Evolutionary conservation across 1,139 yeast species (phyloP).

Genomic region (Kurtzmaniella quercitrusa): DNA sequence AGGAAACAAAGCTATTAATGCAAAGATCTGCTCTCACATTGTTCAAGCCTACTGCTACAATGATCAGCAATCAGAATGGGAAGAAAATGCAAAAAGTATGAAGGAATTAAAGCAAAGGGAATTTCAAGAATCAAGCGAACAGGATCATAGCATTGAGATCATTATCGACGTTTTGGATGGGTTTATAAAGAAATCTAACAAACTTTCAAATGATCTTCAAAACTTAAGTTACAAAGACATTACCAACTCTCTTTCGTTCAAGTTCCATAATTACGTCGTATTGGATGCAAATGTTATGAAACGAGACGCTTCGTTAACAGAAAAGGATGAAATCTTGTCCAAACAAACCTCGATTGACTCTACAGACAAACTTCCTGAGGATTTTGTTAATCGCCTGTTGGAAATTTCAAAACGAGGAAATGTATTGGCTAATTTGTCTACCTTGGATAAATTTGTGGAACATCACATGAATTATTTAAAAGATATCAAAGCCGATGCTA

Average conservation of each 20-base stretch:
- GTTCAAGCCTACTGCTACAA: conserved; percentile 37
- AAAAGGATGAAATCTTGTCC: conserved; percentile 7
- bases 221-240: conserved; percentile 27
- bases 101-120: conserved; percentile 1
- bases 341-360: conserved; percentile 11
- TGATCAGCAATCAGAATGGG: conserved; percentile 11
- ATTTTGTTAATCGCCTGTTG: conserved; percentile 13
- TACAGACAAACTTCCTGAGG: not conserved
- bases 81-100: not conserved
- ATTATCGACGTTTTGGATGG: conserved; percentile 32
- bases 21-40: conserved; percentile 30
- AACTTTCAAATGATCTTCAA: conserved; percentile 7
- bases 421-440: conserved; percentile 27
- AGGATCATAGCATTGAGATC: conserved; percentile 24
- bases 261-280: conserved; percentile 23
- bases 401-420: conserved; percentile 26
- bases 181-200: conserved; percentile 16
- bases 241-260: conserved; percentile 25
- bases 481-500: conserved; percentile 13
- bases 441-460: conserved; percentile 20
- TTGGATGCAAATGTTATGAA: conserved; percentile 22
- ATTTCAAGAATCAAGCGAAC: conserved; percentile 1
- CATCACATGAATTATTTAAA: conserved; percentile 24
- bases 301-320: conserved; percentile 13
- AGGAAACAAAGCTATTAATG: conserved; percentile 33